These are phyloP conservation scores for Grammothele lineata DNA, from an alignment of 768 basidiomycete genomes.

Conservation along the genomic window DNA sequence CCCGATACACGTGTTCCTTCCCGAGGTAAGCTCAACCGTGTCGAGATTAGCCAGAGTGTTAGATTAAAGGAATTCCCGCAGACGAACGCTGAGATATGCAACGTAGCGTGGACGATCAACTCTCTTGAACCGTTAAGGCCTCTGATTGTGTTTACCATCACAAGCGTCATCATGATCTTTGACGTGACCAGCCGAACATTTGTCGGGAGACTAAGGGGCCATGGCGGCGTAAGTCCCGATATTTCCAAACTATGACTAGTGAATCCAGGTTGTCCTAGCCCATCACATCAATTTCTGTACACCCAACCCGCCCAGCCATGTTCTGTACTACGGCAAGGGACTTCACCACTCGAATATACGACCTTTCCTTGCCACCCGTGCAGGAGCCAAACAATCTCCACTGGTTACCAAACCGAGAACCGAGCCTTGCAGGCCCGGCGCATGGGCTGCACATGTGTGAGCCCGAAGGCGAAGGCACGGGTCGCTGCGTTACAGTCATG, in stretches of 20 bases:
- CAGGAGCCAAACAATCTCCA: conserved; percentile 44
- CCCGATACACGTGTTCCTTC: conserved; percentile 8
- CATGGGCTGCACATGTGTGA: conserved; percentile 63
- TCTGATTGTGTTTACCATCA: conserved; percentile 51
- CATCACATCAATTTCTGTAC: conserved; percentile 67
- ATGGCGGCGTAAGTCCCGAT: conserved; percentile 57
- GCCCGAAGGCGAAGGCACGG: conserved; percentile 53
- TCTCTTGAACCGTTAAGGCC: conserved; percentile 45
- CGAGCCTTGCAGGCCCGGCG: conserved; percentile 61
- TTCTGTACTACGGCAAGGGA: conserved; percentile 74
- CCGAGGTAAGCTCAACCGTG: conserved; percentile 15
- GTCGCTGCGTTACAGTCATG: conserved; percentile 59
- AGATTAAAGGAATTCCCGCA: too few relatives aligned
- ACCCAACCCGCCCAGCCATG: conserved; percentile 53
- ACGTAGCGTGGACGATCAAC: conserved; percentile 53
- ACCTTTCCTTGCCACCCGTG: conserved; percentile 40
- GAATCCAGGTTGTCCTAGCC: conserved; percentile 33
- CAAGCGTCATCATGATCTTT: conserved; percentile 53
- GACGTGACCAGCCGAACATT: conserved; percentile 38
- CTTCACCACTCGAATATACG: conserved; percentile 65
- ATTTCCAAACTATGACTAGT: too few relatives aligned
- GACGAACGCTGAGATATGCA: conserved; percentile 7
- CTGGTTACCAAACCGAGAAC: conserved; percentile 49
- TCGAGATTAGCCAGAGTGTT: too few relatives aligned
- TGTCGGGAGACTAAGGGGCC: conserved; percentile 54